Evolutionary conservation across 1,284 basidiomycete genomes (phyloP), one percentile per base, ranked within the genome.

Genomic region (Trichosporon sp.): DNA sequence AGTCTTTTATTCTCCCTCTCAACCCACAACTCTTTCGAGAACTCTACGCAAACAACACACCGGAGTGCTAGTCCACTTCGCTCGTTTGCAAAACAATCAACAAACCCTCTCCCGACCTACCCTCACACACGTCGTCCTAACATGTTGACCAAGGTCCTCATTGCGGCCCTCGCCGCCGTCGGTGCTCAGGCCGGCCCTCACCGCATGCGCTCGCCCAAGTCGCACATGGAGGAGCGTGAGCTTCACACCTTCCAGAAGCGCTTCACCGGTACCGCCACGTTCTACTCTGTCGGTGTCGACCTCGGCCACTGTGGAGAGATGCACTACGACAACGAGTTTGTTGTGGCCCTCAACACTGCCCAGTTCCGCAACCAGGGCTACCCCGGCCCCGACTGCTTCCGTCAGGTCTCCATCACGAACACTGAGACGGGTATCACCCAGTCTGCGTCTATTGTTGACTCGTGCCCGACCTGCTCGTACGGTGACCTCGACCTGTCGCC

Each of bases 401-500:
- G 88, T 81, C 78, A 76, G 21, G 89, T 93, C 75, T 88, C 87
- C 40, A 91, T 94, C 78, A 84, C 86, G 3, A 89, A 87, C 80
- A 91, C 90, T 74, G 90, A 89, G 81, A 87, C 88, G 2, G 85
- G 88, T 8, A 63, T 63, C 59, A n/a, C 59, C 16, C 59, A 63
- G 31, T 76, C 80, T 19, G 92, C 92, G 1, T 85, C 82, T 7
- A 88, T 94, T 75, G 86, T 86, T 77, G 92, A 93, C 81, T 86
- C 87, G 87, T 84, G 81, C 72, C 82, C 83, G 2, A 71, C 69
- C 37, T 83, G 83, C 72, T 70, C 70, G 2, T 87, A 82, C 59
- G 89, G 88, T 46, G 92, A 88, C 61, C 88, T 97, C 70, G 94
- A 97, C 85, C 86, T 96, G 73, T 91, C 91, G 32, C 80, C 83